Conservation (phyloP, 306 rosid species). For the Styphnolobium japonicum region DNA sequence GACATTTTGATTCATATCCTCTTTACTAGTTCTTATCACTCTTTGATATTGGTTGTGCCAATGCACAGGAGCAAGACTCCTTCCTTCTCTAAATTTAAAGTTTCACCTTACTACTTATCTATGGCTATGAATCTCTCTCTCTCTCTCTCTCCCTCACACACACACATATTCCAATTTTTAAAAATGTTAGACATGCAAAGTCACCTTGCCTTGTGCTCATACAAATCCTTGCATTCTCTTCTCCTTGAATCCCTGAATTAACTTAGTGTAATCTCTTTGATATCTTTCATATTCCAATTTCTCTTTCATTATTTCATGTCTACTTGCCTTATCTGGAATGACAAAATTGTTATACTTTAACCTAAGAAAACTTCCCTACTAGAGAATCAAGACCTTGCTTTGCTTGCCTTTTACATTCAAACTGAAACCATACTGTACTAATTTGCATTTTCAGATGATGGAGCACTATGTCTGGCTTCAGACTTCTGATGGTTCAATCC, state of each 20-base stretch:
- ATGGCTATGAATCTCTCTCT: neutral
- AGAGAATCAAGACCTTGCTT: neutral
- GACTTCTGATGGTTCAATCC: conserved; percentile 87
- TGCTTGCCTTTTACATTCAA: neutral
- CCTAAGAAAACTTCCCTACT: neutral
- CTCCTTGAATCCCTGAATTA: neutral
- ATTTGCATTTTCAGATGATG: conserved; percentile 54
- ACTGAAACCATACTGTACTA: conserved; percentile 26
- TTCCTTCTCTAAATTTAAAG: too few species aligned
- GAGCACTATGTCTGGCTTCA: conserved; percentile 90
- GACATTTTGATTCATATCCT: neutral
- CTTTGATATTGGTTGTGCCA: too few species aligned
- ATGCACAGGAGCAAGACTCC: too few species aligned
- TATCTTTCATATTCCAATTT: neutral
- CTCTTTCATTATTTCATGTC: neutral
- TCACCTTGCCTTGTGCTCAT: neutral
- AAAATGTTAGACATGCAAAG: neutral
- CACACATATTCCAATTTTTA: neutral
- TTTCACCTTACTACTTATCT: too few species aligned
- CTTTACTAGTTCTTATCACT: neutral
- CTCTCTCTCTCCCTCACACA: neutral
- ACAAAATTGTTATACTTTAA: neutral
- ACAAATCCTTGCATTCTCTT: neutral
- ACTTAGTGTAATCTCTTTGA: neutral
- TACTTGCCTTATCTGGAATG: neutral